Evolutionary conservation across 768 basidiomycete species (phyloP).

Genomic region (Termitomyces bulborhizus): DNA sequence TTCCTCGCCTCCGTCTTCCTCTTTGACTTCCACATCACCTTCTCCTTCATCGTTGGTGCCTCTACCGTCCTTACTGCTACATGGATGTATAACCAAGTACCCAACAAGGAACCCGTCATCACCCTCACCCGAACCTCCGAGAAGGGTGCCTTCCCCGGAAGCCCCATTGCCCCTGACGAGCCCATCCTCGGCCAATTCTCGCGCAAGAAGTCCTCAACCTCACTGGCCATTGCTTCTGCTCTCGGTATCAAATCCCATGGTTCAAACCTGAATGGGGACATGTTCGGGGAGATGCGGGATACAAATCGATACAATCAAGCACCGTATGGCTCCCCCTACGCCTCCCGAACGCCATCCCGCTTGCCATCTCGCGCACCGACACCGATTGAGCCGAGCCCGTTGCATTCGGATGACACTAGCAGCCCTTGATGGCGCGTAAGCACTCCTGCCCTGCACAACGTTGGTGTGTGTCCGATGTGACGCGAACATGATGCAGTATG

Average conservation of each 20-base stretch:
- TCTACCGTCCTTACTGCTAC: constrained; percentile 84
- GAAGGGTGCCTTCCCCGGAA: constrained; percentile 22
- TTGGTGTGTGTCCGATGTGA: background rate
- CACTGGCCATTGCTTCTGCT: constrained; percentile 48
- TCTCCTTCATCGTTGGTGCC: constrained; percentile 81
- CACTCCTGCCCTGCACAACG: background rate
- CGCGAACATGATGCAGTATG: constrained; percentile 1
- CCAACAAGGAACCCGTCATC: constrained; percentile 25
- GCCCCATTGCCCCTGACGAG: constrained; percentile 39
- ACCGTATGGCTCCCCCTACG: constrained; percentile 37
- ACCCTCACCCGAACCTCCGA: constrained; percentile 19
- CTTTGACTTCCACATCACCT: constrained; percentile 87
- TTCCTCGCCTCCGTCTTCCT: constrained; percentile 90
- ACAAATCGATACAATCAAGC: constrained; percentile 31
- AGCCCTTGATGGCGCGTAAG: constrained; percentile 5
- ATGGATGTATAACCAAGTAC: constrained; percentile 89
- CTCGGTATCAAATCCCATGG: constrained; percentile 30
- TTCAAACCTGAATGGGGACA: constrained; percentile 9
- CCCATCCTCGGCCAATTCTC: constrained; percentile 59
- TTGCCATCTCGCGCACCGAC: constrained; percentile 28
- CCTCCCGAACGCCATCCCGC: constrained; percentile 26
- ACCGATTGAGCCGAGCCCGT: constrained; percentile 15
- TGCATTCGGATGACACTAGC: constrained; percentile 8
- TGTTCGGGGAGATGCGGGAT: constrained; percentile 24
- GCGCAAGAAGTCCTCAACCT: constrained; percentile 32